These are phyloP conservation scores for Solanum bulbocastanum DNA, from an alignment of 257 asterid genomes.

Conservation along the genomic window DNA sequence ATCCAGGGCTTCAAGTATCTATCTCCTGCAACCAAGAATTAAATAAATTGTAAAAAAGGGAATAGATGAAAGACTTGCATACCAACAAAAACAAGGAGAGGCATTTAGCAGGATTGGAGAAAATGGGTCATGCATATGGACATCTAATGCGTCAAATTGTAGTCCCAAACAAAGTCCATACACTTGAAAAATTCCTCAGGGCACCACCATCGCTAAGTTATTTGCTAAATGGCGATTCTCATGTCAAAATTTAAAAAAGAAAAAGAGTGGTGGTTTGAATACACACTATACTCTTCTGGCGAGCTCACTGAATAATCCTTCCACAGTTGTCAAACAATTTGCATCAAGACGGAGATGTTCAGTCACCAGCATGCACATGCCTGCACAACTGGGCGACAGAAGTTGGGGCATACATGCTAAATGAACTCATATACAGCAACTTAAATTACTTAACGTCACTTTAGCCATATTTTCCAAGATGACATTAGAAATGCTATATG, in stretches of 20 bases:
- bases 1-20: slow-evolving; percentile 88
- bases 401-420: background rate
- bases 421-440: background rate
- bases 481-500: background rate
- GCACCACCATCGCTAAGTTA: background rate
- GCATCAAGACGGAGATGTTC: background rate
- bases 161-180: background rate
- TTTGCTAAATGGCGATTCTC: background rate
- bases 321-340: background rate
- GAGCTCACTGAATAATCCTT: background rate
- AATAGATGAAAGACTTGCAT: background rate
- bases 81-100: background rate
- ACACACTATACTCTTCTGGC: background rate
- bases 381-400: background rate
- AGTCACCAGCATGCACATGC: background rate
- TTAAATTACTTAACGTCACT: background rate
- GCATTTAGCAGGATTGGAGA: too few relatives aligned
- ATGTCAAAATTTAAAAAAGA: background rate
- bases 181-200: background rate
- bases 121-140: background rate
- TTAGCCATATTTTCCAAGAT: background rate
- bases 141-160: background rate
- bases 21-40: slow-evolving; percentile 44
- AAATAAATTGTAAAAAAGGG: background rate
- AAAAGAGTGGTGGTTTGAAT: background rate